Percentiles rank a stretch among this genome's conserved stretches.
These are phyloP conservation scores for Neonectria neomacrospora DNA, from an alignment of 2,329 filamentous ascomycete genomes.

Conservation along the genomic window DNA sequence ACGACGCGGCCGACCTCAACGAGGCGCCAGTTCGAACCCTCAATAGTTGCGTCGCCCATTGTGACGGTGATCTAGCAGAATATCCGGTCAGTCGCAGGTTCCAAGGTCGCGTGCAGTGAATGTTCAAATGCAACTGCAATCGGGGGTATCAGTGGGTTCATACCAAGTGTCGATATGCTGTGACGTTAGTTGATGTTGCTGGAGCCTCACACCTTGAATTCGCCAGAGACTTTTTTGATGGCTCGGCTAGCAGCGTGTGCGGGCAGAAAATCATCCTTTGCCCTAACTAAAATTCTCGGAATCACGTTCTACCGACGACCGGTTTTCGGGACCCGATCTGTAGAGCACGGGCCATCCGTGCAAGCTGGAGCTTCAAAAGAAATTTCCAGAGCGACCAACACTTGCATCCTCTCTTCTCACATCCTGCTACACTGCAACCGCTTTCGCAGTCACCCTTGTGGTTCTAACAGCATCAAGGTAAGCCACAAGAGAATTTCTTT, in stretches of 20 bases:
- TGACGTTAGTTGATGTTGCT: constrained; percentile 53
- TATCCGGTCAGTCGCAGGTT: constrained; percentile 49
- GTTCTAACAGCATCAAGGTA: constrained; percentile 43
- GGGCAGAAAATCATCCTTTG: constrained; percentile 55
- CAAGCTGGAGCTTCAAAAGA: constrained; percentile 44
- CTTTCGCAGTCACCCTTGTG: constrained; percentile 4
- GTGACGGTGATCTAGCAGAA: constrained; percentile 67
- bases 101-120: constrained; percentile 41
- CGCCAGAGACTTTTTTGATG: constrained; percentile 55
- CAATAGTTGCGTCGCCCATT: constrained; percentile 87
- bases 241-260: constrained; percentile 53
- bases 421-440: constrained; percentile 4
- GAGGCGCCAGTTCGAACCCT: constrained; percentile 88
- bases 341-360: constrained; percentile 36
- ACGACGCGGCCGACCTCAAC: constrained; percentile 99
- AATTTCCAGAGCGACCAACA: constrained; percentile 24
- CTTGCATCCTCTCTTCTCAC: not conserved
- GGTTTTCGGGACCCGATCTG: constrained; percentile 1
- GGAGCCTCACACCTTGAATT: constrained; percentile 51
- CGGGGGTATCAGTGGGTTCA: constrained; percentile 47
- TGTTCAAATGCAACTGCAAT: constrained; percentile 40
- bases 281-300: constrained; percentile 54
- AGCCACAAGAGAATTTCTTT: constrained; percentile 31
- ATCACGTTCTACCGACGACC: constrained; percentile 43
- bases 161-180: constrained; percentile 55